Evolutionary conservation across 1,139 yeast genomes (phyloP).

Genomic region (Pneumocystis jirovecii): DNA sequence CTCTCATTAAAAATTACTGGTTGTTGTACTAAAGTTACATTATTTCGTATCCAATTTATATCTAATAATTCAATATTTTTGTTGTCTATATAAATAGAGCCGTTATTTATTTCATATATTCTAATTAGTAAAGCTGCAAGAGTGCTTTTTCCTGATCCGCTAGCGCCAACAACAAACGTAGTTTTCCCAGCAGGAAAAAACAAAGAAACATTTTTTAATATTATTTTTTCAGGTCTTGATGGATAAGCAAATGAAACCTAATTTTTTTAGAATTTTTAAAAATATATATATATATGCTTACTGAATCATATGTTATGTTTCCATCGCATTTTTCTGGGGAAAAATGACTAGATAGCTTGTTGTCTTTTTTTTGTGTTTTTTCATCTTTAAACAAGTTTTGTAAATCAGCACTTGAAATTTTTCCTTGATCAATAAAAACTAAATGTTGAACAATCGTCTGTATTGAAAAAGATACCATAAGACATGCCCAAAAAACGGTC

Average conservation of each 20-base stretch:
- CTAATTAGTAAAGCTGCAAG: slow-evolving; percentile 46
- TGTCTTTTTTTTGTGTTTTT: slow-evolving; percentile 4
- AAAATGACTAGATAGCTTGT: slow-evolving; percentile 14
- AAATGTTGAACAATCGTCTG: slow-evolving; percentile 38
- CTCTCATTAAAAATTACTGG: slow-evolving; percentile 52
- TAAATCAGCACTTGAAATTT: slow-evolving; percentile 40
- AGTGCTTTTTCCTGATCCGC: slow-evolving; percentile 91
- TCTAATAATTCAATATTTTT: slow-evolving; percentile 32
- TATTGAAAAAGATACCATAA: slow-evolving; percentile 50
- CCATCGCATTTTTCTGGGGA: slow-evolving; percentile 31
- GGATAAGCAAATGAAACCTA: slow-evolving; percentile 44
- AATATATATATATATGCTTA: slow-evolving; percentile 26
- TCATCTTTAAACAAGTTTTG: slow-evolving; percentile 12
- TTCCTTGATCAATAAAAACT: slow-evolving; percentile 46
- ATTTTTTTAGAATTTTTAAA: not conserved
- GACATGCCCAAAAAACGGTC: slow-evolving; percentile 70
- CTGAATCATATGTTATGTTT: slow-evolving; percentile 30
- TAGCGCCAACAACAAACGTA: slow-evolving; percentile 61
- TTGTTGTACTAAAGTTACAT: slow-evolving; percentile 63
- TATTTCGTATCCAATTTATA: slow-evolving; percentile 40
- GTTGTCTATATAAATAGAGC: slow-evolving; percentile 44
- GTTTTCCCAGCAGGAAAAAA: slow-evolving; percentile 33
- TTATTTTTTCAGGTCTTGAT: slow-evolving; percentile 32
- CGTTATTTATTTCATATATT: slow-evolving; percentile 37
- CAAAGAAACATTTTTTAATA: slow-evolving; percentile 35